These are phyloP conservation scores for Chimonanthus salicifolius DNA, from an alignment of 164 flowering plant species.

Conservation along the genomic window DNA sequence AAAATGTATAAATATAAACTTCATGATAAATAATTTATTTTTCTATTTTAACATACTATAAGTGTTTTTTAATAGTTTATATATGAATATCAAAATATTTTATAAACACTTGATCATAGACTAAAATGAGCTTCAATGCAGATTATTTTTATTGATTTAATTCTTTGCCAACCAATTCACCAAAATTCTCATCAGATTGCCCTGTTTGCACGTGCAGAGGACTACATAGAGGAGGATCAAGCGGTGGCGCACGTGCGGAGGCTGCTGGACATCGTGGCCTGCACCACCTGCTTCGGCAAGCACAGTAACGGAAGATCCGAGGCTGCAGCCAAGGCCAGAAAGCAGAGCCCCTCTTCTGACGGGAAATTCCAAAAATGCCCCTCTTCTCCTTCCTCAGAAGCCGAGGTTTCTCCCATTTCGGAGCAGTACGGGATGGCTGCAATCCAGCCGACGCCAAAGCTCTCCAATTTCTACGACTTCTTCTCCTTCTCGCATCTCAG, in stretches of 20 bases:
- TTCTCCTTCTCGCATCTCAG: constrained; percentile 74
- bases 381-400: constrained; percentile 12
- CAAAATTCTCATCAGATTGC: background rate
- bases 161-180: too few species aligned
- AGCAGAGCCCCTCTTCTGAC: constrained; percentile 8
- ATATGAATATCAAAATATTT: too few species aligned
- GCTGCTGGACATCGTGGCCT: constrained; percentile 81
- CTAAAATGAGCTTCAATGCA: too few species aligned
- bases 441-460: constrained; percentile 80
- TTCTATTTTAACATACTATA: too few species aligned
- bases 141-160: too few species aligned
- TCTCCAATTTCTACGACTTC: constrained; percentile 88
- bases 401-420: constrained; percentile 33
- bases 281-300: constrained; percentile 73
- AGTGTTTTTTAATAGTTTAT: too few species aligned
- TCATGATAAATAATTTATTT: too few species aligned
- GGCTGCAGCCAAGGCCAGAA: constrained; percentile 20
- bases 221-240: constrained; percentile 55
- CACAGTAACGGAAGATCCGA: constrained; percentile 27
- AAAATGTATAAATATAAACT: too few species aligned
- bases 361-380: background rate
- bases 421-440: constrained; percentile 60
- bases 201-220: constrained; percentile 42
- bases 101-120: too few species aligned
- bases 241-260: constrained; percentile 78